Conservation (phyloP, 352 stramenopile species). For the Phytopythium vexans region DNA sequence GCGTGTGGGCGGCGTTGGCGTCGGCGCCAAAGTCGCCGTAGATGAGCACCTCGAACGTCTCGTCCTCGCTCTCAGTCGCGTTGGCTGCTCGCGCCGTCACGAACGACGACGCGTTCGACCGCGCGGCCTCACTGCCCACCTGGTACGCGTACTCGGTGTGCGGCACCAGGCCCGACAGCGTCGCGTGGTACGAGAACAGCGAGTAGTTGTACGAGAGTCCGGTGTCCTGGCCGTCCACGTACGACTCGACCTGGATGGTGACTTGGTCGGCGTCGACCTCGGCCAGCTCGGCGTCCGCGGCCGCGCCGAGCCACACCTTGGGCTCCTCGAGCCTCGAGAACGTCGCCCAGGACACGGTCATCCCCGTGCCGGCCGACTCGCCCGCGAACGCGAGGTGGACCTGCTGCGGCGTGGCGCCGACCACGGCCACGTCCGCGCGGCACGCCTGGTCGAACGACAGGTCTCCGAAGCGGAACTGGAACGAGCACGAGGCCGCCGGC, state of each 20-base stretch:
- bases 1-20: slow-evolving; percentile 18
- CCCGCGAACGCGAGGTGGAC: slow-evolving; percentile 51
- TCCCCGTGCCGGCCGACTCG: slow-evolving; percentile 25
- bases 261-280: slow-evolving; percentile 8
- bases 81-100: slow-evolving; percentile 27
- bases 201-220: slow-evolving; percentile 46
- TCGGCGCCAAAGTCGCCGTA: slow-evolving; percentile 40
- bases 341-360: slow-evolving; percentile 47
- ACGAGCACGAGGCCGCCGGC: slow-evolving; percentile 20
- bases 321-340: slow-evolving; percentile 21
- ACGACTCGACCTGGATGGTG: slow-evolving; percentile 16
- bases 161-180: slow-evolving; percentile 25
- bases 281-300: slow-evolving; percentile 6
- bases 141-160: slow-evolving; percentile 40
- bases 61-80: slow-evolving; percentile 14
- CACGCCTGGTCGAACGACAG: slow-evolving; percentile 34
- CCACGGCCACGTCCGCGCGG: slow-evolving; percentile 25
- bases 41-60: slow-evolving; percentile 27
- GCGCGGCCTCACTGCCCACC: slow-evolving; percentile 6
- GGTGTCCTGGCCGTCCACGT: slow-evolving; percentile 40
- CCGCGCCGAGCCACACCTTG: slow-evolving; percentile 34
- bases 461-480: slow-evolving; percentile 35
- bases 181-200: slow-evolving; percentile 44
- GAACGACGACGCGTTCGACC: slow-evolving; percentile 21
- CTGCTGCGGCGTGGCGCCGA: slow-evolving; percentile 31